phyloP scores from a whole-genome alignment of 1,284 basidiomycete genomes.

The Meira miltonrushii region DNA sequence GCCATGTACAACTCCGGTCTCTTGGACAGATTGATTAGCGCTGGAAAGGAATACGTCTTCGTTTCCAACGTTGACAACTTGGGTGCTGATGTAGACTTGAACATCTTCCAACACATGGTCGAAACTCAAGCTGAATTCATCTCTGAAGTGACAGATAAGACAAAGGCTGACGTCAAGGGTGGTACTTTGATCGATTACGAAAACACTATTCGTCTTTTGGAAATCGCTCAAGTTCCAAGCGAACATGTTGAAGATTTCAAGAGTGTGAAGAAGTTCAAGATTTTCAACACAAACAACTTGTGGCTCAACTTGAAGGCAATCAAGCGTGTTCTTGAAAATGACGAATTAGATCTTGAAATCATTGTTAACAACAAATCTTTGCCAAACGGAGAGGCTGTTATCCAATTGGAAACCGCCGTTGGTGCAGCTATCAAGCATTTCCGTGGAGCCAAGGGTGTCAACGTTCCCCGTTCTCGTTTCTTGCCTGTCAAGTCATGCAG shows the following conservation, averaged over 20 bases:
- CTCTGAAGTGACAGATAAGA: constrained; percentile 87
- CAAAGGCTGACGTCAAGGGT: constrained; percentile 99
- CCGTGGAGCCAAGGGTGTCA: constrained; percentile 83
- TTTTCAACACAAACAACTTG: constrained; percentile 76
- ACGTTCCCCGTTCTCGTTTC: constrained; percentile 95
- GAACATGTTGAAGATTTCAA: constrained; percentile 99
- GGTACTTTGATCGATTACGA: constrained; percentile 93
- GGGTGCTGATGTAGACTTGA: constrained; percentile 80
- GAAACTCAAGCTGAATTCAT: constrained; percentile 54
- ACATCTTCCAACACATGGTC: constrained; percentile 59
- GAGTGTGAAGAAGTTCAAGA: constrained; percentile 61
- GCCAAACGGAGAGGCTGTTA: constrained; percentile 67
- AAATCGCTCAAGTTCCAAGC: constrained; percentile 96
- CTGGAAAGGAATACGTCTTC: constrained; percentile 98
- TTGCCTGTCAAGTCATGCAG: constrained; percentile 73
- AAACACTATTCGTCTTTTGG: constrained; percentile 84
- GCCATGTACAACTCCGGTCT: constrained; percentile 90
- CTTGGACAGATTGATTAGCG: constrained; percentile 84
- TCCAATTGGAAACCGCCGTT: constrained; percentile 91
- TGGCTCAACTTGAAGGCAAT: constrained; percentile 88
- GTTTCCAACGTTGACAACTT: constrained; percentile 99
- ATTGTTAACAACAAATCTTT: constrained; percentile 83
- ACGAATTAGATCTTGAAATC: constrained; percentile 74
- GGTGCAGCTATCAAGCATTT: constrained; percentile 98
- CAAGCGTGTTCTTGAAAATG: constrained; percentile 88